Evolutionary conservation across 164 flowering plant genomes (phyloP), one percentile per base, ranked within the genome.

Genomic region (Houttuynia cordata): DNA sequence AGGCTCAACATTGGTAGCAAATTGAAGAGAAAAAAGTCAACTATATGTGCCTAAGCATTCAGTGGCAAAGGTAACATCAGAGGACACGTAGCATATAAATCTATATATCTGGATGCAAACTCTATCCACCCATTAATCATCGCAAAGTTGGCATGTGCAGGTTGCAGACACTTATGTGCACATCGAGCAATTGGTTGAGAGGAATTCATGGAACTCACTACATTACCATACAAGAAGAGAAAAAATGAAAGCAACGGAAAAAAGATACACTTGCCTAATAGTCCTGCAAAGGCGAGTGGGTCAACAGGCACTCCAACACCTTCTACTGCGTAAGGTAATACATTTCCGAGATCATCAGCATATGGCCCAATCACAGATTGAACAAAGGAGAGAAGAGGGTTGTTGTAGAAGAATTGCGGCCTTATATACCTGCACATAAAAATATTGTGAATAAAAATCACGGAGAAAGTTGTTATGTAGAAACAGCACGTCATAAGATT

Each of bases 271-370:
- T 70, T 37, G 83, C 98, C 98, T 66, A 93, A 56, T 24, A 93
- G 88, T 50, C 98, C 97, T 40, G 98, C 96, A 74, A 93, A 93
- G 58, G 98, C 97, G 61, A 93, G 96, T 53, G 97, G 98, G 66
- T 90, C 97, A 51, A 81, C 86, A 37, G 98, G 98, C 61, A 93
- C 98, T 22, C 98, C 98, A 24, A 93, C 94, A 25, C 98, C 96
- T 79, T 93, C 96, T 22, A 93, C 97, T 8, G 98, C 97, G 64
- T 93, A 74, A 23, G 98, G 98, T 58, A 93, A 71, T 52, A 93
- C 98, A 68, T 87, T 93, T 45, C 98, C 98, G 18, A 90, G 96
- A 69, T 93, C 98, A 73, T 93, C 97, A 0, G 96, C 59, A 55
- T 93, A 93, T 18, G 98, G 97, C 24, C 98, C 98, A 51, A 93